These are phyloP conservation scores for Fusarium vanettenii DNA, from an alignment of 2,329 filamentous ascomycete genomes.

Conservation along the genomic window DNA sequence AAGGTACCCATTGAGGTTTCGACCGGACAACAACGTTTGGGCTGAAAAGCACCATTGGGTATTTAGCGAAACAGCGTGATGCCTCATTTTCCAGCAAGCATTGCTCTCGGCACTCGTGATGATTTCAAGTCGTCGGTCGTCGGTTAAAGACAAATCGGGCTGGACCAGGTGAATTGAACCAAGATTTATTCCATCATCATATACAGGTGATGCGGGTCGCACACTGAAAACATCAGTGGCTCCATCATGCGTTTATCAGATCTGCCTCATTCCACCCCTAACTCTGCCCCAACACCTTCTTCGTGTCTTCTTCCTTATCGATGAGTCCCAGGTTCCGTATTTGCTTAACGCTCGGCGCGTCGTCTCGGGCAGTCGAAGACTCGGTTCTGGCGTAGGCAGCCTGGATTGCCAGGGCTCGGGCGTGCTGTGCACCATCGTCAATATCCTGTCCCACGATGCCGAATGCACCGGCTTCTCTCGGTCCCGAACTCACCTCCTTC, in stretches of 20 bases:
- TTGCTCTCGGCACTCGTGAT: not conserved
- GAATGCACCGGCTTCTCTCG: not conserved
- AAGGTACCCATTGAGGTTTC: not conserved
- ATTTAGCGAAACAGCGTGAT: not conserved
- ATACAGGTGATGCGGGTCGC: slow-evolving; percentile 27
- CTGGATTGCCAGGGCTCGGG: slow-evolving; percentile 83
- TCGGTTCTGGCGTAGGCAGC: slow-evolving; percentile 85
- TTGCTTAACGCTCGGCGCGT: slow-evolving; percentile 83
- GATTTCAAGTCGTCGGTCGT: not conserved
- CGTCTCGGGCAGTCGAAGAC: slow-evolving; percentile 79
- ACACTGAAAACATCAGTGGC: slow-evolving; percentile 6
- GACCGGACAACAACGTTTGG: not conserved
- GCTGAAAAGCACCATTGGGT: not conserved
- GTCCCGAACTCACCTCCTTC: slow-evolving; percentile 82
- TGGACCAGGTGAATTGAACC: slow-evolving; percentile 14
- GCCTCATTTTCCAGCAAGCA: not conserved
- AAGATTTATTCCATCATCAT: slow-evolving; percentile 39
- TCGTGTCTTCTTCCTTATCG: slow-evolving; percentile 84
- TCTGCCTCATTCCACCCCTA: slow-evolving; percentile 29
- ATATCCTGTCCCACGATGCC: not conserved
- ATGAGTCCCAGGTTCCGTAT: slow-evolving; percentile 89
- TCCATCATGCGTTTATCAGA: slow-evolving; percentile 13
- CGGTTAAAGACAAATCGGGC: not conserved
- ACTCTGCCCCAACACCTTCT: slow-evolving; percentile 63
- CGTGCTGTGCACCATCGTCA: slow-evolving; percentile 67